Base-by-base conservation (phyloP, 306 rosid genomes). In the Vicia villosa region DNA sequence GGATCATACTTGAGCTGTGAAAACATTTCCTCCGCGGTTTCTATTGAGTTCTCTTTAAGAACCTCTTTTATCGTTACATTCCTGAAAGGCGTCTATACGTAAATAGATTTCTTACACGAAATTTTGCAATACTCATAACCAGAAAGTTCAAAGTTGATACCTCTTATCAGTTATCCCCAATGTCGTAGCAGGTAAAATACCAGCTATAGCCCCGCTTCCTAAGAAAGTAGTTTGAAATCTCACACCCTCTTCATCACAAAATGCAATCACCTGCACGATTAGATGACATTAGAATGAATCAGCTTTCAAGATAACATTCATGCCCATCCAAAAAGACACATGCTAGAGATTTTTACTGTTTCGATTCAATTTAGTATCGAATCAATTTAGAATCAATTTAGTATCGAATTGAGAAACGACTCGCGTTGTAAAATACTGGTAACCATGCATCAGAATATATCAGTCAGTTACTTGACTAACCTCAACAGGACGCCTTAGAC, bases 211-310 rank as follows among this genome's bases (percentile, higher is more conserved):
- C 59, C 86, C 98, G 63, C 97, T 94, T 19, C 98, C 97, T 74
- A 94, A 83, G 80, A 90, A 94, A 63, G 98, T 94, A 52, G 97
- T 85, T 60, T 94, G 97, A 82, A 90, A 94, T 78, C 96, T 87
- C 20, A 94, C 97, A 70, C 98, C 98, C 71, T 90, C 97, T 79
- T 94, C 98, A 72, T 93, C 98, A 65, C 98, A 79, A 83, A 93
- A 93, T 54, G 98, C 97, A 82, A 93, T 88, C 67, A 93, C 87
- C 98, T 93, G 84, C 68, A 84, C 59, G 32, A 63, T 78, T 81
- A 57, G 64, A 28, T 68, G 59, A 20, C 37, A 68, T 16, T 16
- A 16, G 3, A 47, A 47, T 7, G 54, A 47, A 15, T 47, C 10
- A 3, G 22, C 11, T 15, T 47, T 47, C 54, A 47, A 47, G 54